phyloP scores from a whole-genome alignment of 2,329 filamentous ascomycete species.

The Aspergillus aculeatus region DNA sequence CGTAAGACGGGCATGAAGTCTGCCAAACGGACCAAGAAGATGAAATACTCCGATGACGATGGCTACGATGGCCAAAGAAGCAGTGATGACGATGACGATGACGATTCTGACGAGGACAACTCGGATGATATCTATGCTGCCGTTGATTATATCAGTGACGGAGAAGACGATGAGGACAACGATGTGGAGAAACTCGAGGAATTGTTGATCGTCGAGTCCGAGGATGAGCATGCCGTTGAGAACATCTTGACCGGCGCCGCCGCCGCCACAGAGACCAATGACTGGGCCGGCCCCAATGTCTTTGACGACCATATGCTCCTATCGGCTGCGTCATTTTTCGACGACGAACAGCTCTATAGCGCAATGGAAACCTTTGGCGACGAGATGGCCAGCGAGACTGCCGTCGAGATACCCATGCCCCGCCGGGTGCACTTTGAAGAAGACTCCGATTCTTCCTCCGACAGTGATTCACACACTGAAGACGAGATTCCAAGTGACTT shows the following conservation, averaged over 20 bases:
- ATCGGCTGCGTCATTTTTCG: constrained; percentile 42
- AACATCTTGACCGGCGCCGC: constrained; percentile 26
- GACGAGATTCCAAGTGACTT: constrained; percentile 77
- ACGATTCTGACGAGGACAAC: constrained; percentile 35
- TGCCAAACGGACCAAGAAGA: constrained; percentile 35
- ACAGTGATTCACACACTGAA: constrained; percentile 53
- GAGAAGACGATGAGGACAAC: constrained; percentile 76
- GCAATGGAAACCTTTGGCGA: constrained; percentile 41
- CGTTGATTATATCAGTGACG: constrained; percentile 77
- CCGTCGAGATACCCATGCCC: constrained; percentile 44
- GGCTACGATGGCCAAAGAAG: constrained; percentile 31
- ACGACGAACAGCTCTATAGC: constrained; percentile 44
- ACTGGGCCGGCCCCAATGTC: constrained; percentile 57
- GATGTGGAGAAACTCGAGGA: constrained; percentile 77
- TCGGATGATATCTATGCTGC: constrained; percentile 72
- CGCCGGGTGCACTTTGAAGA: constrained; percentile 70
- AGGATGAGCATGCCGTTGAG: constrained; percentile 32
- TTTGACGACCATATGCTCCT: constrained; percentile 45
- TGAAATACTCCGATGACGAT: constrained; percentile 34
- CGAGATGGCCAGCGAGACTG: constrained; percentile 35
- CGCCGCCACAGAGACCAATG: constrained; percentile 25
- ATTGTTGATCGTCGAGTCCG: constrained; percentile 62
- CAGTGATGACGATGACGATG: constrained; percentile 35
- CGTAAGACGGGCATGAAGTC: constrained; percentile 44
- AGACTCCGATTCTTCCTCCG: constrained; percentile 62